Evolutionary conservation across 495 filamentous ascomycete genomes (phyloP).

Genomic region (Podospora conica): DNA sequence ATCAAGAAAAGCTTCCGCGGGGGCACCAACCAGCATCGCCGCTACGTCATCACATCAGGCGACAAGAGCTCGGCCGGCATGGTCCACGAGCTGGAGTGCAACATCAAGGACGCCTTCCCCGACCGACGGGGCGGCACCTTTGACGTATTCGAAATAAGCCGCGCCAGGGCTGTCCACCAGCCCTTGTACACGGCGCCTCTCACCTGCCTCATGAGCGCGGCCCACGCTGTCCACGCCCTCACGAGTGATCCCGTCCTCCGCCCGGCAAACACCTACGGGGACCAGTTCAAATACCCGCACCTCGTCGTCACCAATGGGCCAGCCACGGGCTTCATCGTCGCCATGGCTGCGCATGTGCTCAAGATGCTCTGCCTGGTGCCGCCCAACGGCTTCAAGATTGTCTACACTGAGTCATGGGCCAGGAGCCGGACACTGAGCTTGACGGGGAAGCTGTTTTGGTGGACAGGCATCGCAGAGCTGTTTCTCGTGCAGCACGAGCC

Average conservation of each 20-base stretch:
- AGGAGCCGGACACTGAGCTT: slow-evolving; percentile 72
- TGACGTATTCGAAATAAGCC: slow-evolving; percentile 56
- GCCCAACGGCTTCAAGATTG: slow-evolving; percentile 44
- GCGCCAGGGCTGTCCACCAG: slow-evolving; percentile 75
- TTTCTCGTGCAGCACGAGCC: slow-evolving; percentile 37
- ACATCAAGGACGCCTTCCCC: slow-evolving; percentile 21
- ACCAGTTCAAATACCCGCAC: slow-evolving; percentile 35
- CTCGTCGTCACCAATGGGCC: slow-evolving; percentile 85
- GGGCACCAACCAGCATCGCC: slow-evolving; percentile 56
- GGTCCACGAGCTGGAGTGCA: slow-evolving; percentile 30
- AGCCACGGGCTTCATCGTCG: slow-evolving; percentile 74
- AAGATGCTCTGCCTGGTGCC: slow-evolving; percentile 51
- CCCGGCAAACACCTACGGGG: slow-evolving; percentile 31
- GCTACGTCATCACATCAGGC: slow-evolving; percentile 72
- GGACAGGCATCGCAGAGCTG: slow-evolving; percentile 35
- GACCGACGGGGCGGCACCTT: slow-evolving; percentile 35
- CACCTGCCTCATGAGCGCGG: slow-evolving; percentile 44
- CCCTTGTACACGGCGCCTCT: slow-evolving; percentile 60
- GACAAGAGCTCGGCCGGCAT: slow-evolving; percentile 59
- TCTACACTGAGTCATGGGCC: slow-evolving; percentile 93
- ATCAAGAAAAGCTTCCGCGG: slow-evolving; percentile 46
- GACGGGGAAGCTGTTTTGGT: slow-evolving; percentile 62
- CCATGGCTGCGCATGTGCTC: slow-evolving; percentile 60
- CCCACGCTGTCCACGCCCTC: slow-evolving; percentile 48
- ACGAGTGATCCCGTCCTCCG: slow-evolving; percentile 22